Percentiles rank a stretch among this genome's conserved stretches.
These are phyloP conservation scores for Spinacia oleracea DNA, from an alignment of 179 eudicot genomes.

Conservation along the genomic window DNA sequence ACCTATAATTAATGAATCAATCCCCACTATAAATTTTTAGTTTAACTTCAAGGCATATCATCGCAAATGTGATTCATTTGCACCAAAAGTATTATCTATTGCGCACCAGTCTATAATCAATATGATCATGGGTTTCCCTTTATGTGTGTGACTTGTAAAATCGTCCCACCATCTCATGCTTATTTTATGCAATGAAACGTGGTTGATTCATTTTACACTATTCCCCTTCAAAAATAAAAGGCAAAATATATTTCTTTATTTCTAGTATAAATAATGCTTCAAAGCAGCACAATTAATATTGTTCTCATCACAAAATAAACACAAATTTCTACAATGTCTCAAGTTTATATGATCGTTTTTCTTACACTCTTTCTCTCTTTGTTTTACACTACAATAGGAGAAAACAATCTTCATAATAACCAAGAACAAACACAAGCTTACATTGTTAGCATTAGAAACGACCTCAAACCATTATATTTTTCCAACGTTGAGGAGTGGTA, in stretches of 20 bases:
- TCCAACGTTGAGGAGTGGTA: slow-evolving; percentile 28
- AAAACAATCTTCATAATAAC: not conserved
- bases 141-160: not conserved
- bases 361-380: slow-evolving; percentile 3
- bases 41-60: not conserved
- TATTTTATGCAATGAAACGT: no score
- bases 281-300: not conserved
- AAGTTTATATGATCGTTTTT: no score
- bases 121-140: not conserved
- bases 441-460: slow-evolving; percentile 19
- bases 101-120: no score
- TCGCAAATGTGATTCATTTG: no score
- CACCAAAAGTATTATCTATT: no score
- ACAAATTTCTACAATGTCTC: not conserved
- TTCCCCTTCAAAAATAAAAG: no score
- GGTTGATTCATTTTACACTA: not conserved
- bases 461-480: slow-evolving; percentile 17
- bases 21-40: not conserved
- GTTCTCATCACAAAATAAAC: not conserved
- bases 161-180: not conserved
- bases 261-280: not conserved
- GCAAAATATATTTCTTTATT: not conserved
- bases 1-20: not conserved
- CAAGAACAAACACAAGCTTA: slow-evolving; percentile 16
- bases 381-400: not conserved